Percentiles rank a stretch among this genome's conserved stretches.
Conservation (phyloP, 495 filamentous ascomycete species). For the Chaetomium tenue region DNA sequence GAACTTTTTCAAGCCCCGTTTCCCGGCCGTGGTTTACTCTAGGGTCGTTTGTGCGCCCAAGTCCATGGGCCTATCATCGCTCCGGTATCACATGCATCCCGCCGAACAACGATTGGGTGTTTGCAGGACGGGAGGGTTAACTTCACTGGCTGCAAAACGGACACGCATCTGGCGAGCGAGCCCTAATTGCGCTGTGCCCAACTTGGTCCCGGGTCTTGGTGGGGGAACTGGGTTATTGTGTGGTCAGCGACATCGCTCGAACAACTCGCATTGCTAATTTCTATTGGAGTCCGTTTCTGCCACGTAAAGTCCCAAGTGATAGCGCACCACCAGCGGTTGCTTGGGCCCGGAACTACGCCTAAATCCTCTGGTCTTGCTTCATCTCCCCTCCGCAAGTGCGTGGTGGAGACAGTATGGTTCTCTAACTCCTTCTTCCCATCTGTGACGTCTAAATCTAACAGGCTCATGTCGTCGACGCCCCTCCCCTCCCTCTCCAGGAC, state of each 20-base stretch:
- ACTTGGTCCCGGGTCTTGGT: neutral
- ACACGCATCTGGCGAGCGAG: neutral
- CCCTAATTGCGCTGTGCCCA: neutral
- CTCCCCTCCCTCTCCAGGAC: conserved; percentile 21
- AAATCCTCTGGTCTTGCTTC: neutral
- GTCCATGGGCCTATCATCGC: neutral
- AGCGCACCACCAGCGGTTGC: conserved; percentile 2
- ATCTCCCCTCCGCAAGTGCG: neutral
- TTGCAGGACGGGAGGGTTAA: neutral
- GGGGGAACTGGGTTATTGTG: conserved; percentile 11
- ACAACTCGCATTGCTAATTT: neutral
- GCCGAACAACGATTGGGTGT: conserved; percentile 7
- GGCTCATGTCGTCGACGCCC: conserved; percentile 14
- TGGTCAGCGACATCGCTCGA: conserved; percentile 1
- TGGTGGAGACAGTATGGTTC: neutral
- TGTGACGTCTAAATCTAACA: neutral
- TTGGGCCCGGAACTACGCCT: neutral
- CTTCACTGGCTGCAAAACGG: conserved; percentile 13
- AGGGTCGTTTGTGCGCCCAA: no score
- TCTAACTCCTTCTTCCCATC: neutral
- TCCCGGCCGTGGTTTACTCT: no score
- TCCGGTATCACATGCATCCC: neutral
- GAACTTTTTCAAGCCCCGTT: neutral
- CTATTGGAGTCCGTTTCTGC: conserved; percentile 2
- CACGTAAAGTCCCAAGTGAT: neutral